phyloP scores from a whole-genome alignment of 2,329 filamentous ascomycete species.

The Colletotrichum tabaci region DNA sequence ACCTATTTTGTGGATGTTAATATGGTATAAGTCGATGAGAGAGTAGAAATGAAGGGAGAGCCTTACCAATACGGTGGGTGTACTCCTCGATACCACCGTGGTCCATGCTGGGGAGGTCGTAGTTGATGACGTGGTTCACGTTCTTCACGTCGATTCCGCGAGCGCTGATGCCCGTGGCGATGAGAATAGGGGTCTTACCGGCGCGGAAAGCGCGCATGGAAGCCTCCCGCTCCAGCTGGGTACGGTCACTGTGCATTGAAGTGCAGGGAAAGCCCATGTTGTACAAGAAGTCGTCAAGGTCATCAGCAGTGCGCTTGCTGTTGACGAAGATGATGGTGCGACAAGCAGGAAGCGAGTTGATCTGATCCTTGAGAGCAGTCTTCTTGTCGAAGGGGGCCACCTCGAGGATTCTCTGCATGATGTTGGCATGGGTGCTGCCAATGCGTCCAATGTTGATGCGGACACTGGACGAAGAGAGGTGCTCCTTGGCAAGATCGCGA shows the following conservation, averaged over 20 bases:
- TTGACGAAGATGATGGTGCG: constrained; percentile 95
- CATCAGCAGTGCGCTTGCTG: constrained; percentile 82
- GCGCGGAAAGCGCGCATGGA: constrained; percentile 87
- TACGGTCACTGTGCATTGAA: constrained; percentile 90
- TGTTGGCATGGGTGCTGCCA: constrained; percentile 86
- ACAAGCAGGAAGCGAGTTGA: constrained; percentile 78
- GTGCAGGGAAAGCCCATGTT: constrained; percentile 85
- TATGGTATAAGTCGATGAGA: background rate
- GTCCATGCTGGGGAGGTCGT: constrained; percentile 80
- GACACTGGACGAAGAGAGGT: constrained; percentile 81
- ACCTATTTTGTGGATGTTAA: constrained; percentile 62
- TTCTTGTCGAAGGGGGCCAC: constrained; percentile 79
- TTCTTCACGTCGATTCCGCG: constrained; percentile 92
- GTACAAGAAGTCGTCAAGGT: constrained; percentile 89
- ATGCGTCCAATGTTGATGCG: constrained; percentile 90
- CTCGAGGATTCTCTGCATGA: constrained; percentile 82
- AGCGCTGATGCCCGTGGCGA: constrained; percentile 88
- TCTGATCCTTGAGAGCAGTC: constrained; percentile 78
- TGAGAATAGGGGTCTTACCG: constrained; percentile 82
- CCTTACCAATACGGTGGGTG: constrained; percentile 89
- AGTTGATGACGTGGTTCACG: constrained; percentile 94
- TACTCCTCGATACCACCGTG: constrained; percentile 96
- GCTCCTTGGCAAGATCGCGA: constrained; percentile 82
- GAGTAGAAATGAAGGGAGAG: background rate
- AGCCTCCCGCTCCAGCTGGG: constrained; percentile 92